phyloP scores from a whole-genome alignment of 495 filamentous ascomycete genomes.

The Trichoderma reesei region DNA sequence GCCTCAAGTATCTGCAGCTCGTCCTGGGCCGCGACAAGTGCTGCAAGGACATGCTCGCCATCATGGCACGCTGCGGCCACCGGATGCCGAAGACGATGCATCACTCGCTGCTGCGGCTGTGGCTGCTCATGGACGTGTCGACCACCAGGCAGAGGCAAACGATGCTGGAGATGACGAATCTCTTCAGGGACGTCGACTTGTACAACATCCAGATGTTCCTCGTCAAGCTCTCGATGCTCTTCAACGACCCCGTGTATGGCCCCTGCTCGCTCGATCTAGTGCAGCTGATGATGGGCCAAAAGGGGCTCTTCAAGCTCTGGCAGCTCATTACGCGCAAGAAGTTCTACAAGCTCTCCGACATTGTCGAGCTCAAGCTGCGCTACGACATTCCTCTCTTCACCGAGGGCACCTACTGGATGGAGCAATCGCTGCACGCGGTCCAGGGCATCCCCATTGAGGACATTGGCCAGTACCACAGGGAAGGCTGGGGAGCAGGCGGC shows the following conservation, averaged over 20 bases:
- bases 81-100: constrained; percentile 36
- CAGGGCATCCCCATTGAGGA: constrained; percentile 37
- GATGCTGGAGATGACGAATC: constrained; percentile 36
- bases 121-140: constrained; percentile 55
- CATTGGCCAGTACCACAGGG: constrained; percentile 39
- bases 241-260: constrained; percentile 41
- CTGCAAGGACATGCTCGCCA: constrained; percentile 43
- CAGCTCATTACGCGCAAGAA: constrained; percentile 35
- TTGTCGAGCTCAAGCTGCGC: constrained; percentile 35
- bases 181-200: constrained; percentile 46
- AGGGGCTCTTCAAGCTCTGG: constrained; percentile 39
- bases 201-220: constrained; percentile 46
- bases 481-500: constrained; percentile 38
- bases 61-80: constrained; percentile 41
- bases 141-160: constrained; percentile 38
- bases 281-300: constrained; percentile 50
- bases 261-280: constrained; percentile 31
- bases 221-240: constrained; percentile 51
- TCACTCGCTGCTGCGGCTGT: constrained; percentile 47
- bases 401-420: constrained; percentile 8
- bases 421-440: constrained; percentile 9
- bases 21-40: constrained; percentile 21
- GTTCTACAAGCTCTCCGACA: constrained; percentile 29
- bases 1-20: constrained; percentile 24
- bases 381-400: constrained; percentile 23